A percentile compares a stretch with the other conserved stretches of the same genome.
Conservation (phyloP, 2,329 filamentous ascomycete genomes). For the Bisporella sp. region DNA sequence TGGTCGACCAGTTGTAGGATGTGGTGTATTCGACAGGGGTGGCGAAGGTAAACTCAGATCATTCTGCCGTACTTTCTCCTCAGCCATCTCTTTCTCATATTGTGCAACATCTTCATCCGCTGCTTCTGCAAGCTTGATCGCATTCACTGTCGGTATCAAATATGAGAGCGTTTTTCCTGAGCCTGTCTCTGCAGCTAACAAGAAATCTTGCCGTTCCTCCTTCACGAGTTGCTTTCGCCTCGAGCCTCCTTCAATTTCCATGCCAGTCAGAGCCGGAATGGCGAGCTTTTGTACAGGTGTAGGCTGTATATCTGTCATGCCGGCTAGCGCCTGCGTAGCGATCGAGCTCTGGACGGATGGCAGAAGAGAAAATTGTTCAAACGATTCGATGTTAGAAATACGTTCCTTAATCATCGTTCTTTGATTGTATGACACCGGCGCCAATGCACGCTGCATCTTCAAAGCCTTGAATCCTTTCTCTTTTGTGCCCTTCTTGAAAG, state of each 20-base stretch:
- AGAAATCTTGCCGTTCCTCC: slow-evolving; percentile 46
- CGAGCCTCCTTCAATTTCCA: slow-evolving; percentile 31
- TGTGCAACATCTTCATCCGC: slow-evolving; percentile 51
- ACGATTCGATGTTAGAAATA: slow-evolving; percentile 65
- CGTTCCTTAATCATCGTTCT: slow-evolving; percentile 43
- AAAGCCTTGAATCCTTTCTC: slow-evolving; percentile 60
- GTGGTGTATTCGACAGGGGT: slow-evolving; percentile 54
- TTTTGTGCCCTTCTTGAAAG: slow-evolving; percentile 30
- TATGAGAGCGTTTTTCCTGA: slow-evolving; percentile 97
- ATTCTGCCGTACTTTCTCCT: slow-evolving; percentile 47
- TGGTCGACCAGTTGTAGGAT: slow-evolving; percentile 71
- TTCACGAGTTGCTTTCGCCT: slow-evolving; percentile 23
- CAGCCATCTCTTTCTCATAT: slow-evolving; percentile 50
- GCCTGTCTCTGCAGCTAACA: slow-evolving; percentile 91
- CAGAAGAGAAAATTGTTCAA: slow-evolving; percentile 73
- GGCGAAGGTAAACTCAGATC: slow-evolving; percentile 55
- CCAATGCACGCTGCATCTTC: slow-evolving; percentile 84
- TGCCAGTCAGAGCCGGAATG: slow-evolving; percentile 70
- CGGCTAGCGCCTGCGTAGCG: slow-evolving; percentile 64
- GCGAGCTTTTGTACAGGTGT: slow-evolving; percentile 87
- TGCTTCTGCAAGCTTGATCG: slow-evolving; percentile 70
- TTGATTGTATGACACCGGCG: slow-evolving; percentile 69
- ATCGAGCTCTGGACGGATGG: slow-evolving; percentile 67
- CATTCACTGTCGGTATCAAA: slow-evolving; percentile 75
- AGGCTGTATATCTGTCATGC: slow-evolving; percentile 67